Conservation (phyloP, 2,329 filamentous ascomycete species). For the Periconia digitata region DNA sequence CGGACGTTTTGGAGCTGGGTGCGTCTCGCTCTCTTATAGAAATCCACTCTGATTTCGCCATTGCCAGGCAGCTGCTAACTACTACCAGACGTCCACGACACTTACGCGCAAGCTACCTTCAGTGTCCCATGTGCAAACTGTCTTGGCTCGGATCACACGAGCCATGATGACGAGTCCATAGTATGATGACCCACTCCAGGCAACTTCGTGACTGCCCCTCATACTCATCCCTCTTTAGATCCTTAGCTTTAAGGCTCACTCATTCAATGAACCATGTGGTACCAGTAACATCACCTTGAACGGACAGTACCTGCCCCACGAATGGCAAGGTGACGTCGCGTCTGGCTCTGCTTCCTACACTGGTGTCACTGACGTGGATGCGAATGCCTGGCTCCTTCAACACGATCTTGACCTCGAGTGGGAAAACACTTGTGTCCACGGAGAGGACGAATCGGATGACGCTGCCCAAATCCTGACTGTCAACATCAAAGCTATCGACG, state of each 20-base stretch:
- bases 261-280: slow-evolving; percentile 41
- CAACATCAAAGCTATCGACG: slow-evolving; percentile 44
- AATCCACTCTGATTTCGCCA: slow-evolving; percentile 19
- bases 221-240: slow-evolving; percentile 40
- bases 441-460: slow-evolving; percentile 26
- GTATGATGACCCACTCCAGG: slow-evolving; percentile 43
- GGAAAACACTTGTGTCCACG: slow-evolving; percentile 43
- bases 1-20: slow-evolving; percentile 34
- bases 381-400: slow-evolving; percentile 36
- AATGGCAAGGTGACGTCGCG: slow-evolving; percentile 42
- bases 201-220: slow-evolving; percentile 25
- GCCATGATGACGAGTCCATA: slow-evolving; percentile 44
- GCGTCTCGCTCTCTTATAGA: slow-evolving; percentile 26
- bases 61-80: slow-evolving; percentile 37
- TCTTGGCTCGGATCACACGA: slow-evolving; percentile 43
- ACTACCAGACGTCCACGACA: slow-evolving; percentile 33
- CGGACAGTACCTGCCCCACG: slow-evolving; percentile 39
- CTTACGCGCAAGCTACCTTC: slow-evolving; percentile 46
- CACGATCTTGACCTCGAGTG: slow-evolving; percentile 43
- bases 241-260: slow-evolving; percentile 45
- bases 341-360: slow-evolving; percentile 37
- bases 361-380: slow-evolving; percentile 28
- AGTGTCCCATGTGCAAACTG: slow-evolving; percentile 45
- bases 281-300: slow-evolving; percentile 48
- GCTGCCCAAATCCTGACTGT: slow-evolving; percentile 43